Evolutionary conservation across 306 rosid genomes (phyloP), one percentile per base, ranked within the genome.

Genomic region (Cucumis cinereus): DNA sequence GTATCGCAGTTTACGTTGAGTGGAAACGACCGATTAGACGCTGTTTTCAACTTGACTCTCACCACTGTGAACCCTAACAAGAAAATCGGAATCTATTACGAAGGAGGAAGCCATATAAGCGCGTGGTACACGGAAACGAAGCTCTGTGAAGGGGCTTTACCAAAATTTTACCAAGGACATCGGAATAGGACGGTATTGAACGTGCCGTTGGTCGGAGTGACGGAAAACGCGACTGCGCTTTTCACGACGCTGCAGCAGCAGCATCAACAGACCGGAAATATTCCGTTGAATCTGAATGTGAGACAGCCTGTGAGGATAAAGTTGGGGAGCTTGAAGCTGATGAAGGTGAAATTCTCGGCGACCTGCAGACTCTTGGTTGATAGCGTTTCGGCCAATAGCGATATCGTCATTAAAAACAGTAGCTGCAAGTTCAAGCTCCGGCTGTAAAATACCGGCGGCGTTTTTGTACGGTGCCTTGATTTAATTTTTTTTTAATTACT

Each of bases 101-200:
- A 73, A 41, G 83, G 89, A n/a, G 98, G 98, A 4, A 93, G 98
- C 79, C 81, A 83, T 5, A 85, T 93, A 53, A 86, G 84, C 73
- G 93, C 89, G 59, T 87, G 67, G 85, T 93, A 90, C 84, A n/a
- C 22, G 10, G 87, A 71, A 50, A 87, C 86, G 9, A 26, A 87
- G 71, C 75, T 93, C 2, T 87, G 90, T 43, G 82, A 86, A 77
- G 98, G 96, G 74, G 90, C 92, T 16, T 49, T 93, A 81, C 97
- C 97, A 5, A 86, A 76, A 47, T 93, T 93, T 84, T 93, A 93
- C 69, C 97, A 93, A 58, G 98, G 98, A 14, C 97, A 91, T 58
- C 81, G 61, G 20, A 93, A 91, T 84, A 93, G 86, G 1, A 93
- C 96, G 2, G 87, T 80, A 81, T 86, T 93, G 35, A 22, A 82